A percentile compares a stretch with the other conserved stretches of the same genome.
Evolutionary conservation across 2,329 filamentous ascomycete species (phyloP).

Genomic region (Fusarium veterinarium): DNA sequence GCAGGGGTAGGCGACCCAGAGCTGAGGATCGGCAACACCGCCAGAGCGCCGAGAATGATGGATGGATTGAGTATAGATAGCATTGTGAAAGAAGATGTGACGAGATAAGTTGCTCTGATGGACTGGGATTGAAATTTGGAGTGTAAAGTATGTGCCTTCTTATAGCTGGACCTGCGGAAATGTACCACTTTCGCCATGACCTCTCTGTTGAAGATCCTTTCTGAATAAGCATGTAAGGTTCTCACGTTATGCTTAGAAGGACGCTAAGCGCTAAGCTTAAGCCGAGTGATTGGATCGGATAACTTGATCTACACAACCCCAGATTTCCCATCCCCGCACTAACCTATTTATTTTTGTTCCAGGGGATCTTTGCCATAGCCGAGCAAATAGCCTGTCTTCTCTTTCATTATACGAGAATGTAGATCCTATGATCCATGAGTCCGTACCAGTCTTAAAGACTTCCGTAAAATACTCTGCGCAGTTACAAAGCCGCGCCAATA

Average conservation of each 20-base stretch:
- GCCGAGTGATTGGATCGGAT: neutral
- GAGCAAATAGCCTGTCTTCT: neutral
- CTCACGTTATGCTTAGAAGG: neutral
- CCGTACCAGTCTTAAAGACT: neutral
- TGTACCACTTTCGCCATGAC: neutral
- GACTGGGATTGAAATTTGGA: neutral
- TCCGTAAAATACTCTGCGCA: accelerated
- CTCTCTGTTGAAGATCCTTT: neutral
- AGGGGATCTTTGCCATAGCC: neutral
- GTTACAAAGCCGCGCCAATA: neutral
- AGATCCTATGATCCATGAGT: accelerated
- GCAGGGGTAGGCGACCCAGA: neutral
- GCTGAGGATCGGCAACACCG: accelerated
- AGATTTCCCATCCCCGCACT: neutral
- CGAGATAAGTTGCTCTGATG: accelerated
- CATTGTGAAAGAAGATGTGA: neutral
- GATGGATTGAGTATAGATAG: accelerated
- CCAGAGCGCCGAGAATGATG: neutral
- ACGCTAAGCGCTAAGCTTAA: neutral
- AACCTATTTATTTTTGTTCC: accelerated
- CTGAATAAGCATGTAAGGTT: neutral
- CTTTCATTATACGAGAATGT: no score
- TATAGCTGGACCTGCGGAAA: neutral
- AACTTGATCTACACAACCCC: neutral
- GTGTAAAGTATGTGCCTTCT: neutral